phyloP scores from a whole-genome alignment of 1,139 yeast genomes.

The Protomyces macrosporus region DNA sequence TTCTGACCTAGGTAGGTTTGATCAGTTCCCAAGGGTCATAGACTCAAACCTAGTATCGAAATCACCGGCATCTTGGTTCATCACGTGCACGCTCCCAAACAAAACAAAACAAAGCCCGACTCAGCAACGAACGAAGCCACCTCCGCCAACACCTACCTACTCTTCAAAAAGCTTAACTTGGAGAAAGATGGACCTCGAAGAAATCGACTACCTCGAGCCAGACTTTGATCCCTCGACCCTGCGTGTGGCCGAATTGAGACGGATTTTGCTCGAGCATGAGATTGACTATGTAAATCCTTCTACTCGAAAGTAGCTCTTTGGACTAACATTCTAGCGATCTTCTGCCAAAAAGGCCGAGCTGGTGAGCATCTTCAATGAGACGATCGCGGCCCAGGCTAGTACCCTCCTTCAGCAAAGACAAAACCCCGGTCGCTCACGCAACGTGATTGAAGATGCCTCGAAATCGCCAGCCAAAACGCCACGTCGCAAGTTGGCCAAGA shows the following conservation, averaged over 20 bases:
- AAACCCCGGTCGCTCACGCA: slow-evolving; percentile 1
- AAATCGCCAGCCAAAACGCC: not conserved
- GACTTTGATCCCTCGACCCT: slow-evolving; percentile 61
- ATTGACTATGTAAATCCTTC: slow-evolving; percentile 42
- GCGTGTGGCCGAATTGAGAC: slow-evolving; percentile 60
- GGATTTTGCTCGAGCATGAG: slow-evolving; percentile 54
- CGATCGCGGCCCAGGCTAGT: slow-evolving; percentile 46
- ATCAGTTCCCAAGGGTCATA: too few relatives aligned
- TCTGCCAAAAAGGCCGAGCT: slow-evolving; percentile 60
- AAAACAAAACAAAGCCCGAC: not conserved
- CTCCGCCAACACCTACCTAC: not conserved
- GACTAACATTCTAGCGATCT: slow-evolving; percentile 39
- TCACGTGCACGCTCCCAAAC: not conserved
- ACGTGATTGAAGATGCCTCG: slow-evolving; percentile 15
- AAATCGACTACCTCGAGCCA: slow-evolving; percentile 32
- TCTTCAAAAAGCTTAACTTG: not conserved
- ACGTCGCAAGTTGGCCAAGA: not conserved
- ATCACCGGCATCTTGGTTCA: not conserved
- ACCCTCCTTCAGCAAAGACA: slow-evolving; percentile 36
- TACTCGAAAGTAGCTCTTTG: not conserved
- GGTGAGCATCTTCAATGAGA: slow-evolving; percentile 48
- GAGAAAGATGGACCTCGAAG: not conserved
- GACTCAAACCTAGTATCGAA: too few relatives aligned
- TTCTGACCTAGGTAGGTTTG: not conserved
- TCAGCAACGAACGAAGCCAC: not conserved